Conservation (phyloP, 495 filamentous ascomycete genomes). For the Aspergillus indologenus region DNA sequence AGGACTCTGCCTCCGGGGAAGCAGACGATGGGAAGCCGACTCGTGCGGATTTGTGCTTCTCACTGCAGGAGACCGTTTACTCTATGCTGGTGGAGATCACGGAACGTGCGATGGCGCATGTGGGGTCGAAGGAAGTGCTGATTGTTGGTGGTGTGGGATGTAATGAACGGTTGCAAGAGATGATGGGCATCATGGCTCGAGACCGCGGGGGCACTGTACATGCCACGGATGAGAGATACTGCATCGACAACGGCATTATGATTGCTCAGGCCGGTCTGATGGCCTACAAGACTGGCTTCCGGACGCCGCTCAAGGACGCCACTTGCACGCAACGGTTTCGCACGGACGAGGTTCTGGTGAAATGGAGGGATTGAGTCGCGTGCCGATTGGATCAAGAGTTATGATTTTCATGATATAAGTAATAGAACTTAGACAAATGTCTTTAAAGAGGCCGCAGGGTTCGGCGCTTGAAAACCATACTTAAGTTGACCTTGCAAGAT, state of each 20-base stretch:
- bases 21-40: slow-evolving; percentile 55
- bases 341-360: slow-evolving; percentile 89
- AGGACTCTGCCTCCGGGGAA: slow-evolving; percentile 23
- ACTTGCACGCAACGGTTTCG: slow-evolving; percentile 92
- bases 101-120: slow-evolving; percentile 97
- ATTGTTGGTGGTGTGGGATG: slow-evolving; percentile 98
- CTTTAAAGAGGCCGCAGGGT: not conserved
- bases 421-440: slow-evolving; percentile 2
- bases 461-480: not conserved
- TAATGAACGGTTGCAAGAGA: slow-evolving; percentile 92
- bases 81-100: slow-evolving; percentile 99
- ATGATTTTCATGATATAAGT: slow-evolving; percentile 7
- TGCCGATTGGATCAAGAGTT: not conserved
- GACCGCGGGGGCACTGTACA: slow-evolving; percentile 87
- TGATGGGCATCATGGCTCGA: slow-evolving; percentile 97
- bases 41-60: slow-evolving; percentile 88
- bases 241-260: slow-evolving; percentile 99
- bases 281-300: slow-evolving; percentile 75
- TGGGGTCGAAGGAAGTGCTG: slow-evolving; percentile 83
- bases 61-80: slow-evolving; percentile 89
- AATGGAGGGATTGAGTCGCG: slow-evolving; percentile 69
- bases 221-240: slow-evolving; percentile 95
- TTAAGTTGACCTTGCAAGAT: not conserved
- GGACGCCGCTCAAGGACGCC: slow-evolving; percentile 72
- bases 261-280: slow-evolving; percentile 94